Conservation (phyloP, 768 basidiomycete genomes). For the Naganishia vishniacii region DNA sequence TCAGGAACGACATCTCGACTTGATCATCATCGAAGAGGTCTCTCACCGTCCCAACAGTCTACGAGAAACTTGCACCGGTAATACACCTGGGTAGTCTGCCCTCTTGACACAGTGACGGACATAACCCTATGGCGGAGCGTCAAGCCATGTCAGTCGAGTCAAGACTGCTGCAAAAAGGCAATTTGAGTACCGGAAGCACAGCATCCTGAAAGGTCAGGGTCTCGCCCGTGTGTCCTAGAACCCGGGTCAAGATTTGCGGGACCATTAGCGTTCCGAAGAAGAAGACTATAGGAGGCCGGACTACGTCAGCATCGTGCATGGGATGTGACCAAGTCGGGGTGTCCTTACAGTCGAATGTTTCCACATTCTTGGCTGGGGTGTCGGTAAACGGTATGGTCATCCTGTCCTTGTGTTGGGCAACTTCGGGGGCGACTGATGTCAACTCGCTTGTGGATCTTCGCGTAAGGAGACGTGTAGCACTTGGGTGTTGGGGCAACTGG, state of each 20-base stretch:
- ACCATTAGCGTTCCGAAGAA: slow-evolving; percentile 90
- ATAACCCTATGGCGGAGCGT: slow-evolving; percentile 55
- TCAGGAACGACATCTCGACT: background rate
- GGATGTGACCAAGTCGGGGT: background rate
- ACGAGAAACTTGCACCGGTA: slow-evolving; percentile 58
- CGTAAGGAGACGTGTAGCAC: too few relatives aligned
- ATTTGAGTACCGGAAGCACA: slow-evolving; percentile 59
- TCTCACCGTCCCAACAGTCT: slow-evolving; percentile 50
- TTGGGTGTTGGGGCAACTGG: too few relatives aligned
- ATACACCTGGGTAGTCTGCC: slow-evolving; percentile 77
- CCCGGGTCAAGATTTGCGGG: slow-evolving; percentile 69
- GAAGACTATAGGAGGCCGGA: slow-evolving; percentile 56
- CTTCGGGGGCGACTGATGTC: background rate
- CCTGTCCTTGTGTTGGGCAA: background rate
- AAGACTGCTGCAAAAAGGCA: background rate
- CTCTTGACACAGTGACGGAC: slow-evolving; percentile 74
- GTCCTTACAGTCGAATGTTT: slow-evolving; percentile 7
- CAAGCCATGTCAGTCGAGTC: slow-evolving; percentile 21
- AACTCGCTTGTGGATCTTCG: too few relatives aligned
- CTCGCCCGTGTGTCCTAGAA: slow-evolving; percentile 64
- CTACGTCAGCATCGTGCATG: too few relatives aligned
- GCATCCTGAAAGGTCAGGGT: slow-evolving; percentile 68
- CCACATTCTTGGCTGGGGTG: background rate
- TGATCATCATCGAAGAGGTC: background rate
- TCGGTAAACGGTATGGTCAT: background rate